A percentile compares a stretch with the other conserved stretches of the same genome.
These are phyloP conservation scores for Bruguiera parviflora DNA, from an alignment of 345 rosid genomes.

Conservation along the genomic window DNA sequence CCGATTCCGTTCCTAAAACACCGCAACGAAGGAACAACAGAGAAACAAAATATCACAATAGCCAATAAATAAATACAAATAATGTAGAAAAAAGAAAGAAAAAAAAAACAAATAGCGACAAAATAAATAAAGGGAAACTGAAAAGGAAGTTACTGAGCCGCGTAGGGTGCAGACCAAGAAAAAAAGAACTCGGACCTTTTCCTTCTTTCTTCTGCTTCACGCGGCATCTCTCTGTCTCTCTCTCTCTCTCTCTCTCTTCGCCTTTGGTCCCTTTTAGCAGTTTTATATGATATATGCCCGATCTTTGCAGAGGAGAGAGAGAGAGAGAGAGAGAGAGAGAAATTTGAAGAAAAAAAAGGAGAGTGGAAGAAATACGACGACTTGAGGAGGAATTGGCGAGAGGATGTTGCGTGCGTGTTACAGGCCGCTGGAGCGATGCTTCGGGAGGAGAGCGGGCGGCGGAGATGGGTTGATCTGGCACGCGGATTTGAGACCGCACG, in stretches of 20 bases:
- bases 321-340: background rate
- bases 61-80: no score
- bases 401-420: slow-evolving; percentile 58
- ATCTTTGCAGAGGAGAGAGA: background rate
- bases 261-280: background rate
- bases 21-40: no score
- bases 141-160: slow-evolving; percentile 23
- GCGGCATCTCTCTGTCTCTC: slow-evolving; percentile 36
- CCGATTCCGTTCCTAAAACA: no score
- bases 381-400: background rate
- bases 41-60: no score
- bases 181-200: background rate
- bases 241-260: background rate
- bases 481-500: slow-evolving; percentile 70
- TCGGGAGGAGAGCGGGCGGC: slow-evolving; percentile 42
- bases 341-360: background rate
- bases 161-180: slow-evolving; percentile 35
- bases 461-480: slow-evolving; percentile 85
- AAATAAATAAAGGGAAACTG: background rate
- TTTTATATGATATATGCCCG: no score
- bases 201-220: slow-evolving; percentile 36
- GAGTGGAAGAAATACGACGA: background rate
- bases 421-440: slow-evolving; percentile 70
- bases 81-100: background rate
- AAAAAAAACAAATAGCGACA: no score